A percentile compares a stretch with the other conserved stretches of the same genome.
Evolutionary conservation across 257 asterid species (phyloP).

Genomic region (Jasminum sambac): DNA sequence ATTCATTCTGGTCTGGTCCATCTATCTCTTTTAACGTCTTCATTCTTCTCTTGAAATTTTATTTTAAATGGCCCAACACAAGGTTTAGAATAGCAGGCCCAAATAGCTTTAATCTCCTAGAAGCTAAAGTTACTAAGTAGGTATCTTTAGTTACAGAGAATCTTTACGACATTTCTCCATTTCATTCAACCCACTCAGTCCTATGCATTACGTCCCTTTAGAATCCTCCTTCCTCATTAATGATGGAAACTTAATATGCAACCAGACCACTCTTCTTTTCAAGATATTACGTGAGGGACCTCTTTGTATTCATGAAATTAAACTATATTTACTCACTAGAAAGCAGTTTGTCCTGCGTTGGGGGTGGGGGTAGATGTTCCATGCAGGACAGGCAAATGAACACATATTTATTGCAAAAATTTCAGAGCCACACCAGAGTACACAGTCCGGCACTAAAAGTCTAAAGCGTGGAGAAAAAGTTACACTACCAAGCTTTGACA

Average conservation of each 20-base stretch:
- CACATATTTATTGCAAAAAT: conserved; percentile 20
- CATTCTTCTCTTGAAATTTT: not conserved
- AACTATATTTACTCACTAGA: not conserved
- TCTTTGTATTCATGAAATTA: not conserved
- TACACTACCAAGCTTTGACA: conserved; percentile 66
- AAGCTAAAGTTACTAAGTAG: not conserved
- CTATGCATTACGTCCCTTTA: not conserved
- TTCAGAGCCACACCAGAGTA: conserved; percentile 17
- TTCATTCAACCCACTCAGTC: not conserved
- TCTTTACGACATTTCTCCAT: not conserved
- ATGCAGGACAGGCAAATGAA: conserved; percentile 4
- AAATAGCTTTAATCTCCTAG: not conserved
- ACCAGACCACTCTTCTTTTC: not conserved
- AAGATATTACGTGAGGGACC: not conserved
- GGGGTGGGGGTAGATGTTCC: not conserved
- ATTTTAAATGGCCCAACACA: not conserved
- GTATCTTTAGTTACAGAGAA: not conserved
- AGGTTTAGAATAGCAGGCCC: not conserved
- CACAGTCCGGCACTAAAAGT: conserved; percentile 17
- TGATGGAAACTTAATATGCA: not conserved
- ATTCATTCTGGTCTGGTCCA: not conserved
- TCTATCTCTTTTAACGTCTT: not conserved
- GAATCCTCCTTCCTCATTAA: not conserved
- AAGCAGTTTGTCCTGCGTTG: not conserved
- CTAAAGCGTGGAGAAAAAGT: conserved; percentile 24